phyloP scores from a whole-genome alignment of 352 stramenopile genomes.

The Pythium phragmitis region DNA sequence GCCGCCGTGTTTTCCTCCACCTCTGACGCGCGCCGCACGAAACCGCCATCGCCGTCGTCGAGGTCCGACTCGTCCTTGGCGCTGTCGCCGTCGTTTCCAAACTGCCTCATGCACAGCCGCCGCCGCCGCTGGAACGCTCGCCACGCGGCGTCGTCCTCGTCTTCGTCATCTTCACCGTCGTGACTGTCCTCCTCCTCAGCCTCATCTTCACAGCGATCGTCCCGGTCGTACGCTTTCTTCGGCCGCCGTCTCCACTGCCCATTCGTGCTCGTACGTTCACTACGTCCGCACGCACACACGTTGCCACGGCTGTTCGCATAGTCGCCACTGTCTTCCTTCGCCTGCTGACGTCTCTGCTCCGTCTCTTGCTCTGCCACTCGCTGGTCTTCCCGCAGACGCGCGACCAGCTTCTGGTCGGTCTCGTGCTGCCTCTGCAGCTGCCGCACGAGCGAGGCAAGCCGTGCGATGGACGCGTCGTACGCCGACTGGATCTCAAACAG shows the following conservation, averaged over 20 bases:
- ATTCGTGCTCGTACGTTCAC: not conserved
- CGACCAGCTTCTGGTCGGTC: not conserved
- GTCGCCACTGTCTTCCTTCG: not conserved
- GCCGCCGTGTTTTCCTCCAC: slow-evolving; percentile 54
- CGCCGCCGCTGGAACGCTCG: slow-evolving; percentile 25
- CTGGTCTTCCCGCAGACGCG: slow-evolving; percentile 1
- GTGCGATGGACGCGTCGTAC: slow-evolving; percentile 43
- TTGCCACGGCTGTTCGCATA: not conserved
- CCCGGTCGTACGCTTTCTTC: not conserved
- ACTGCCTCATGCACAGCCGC: not conserved
- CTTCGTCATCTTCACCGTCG: slow-evolving; percentile 29
- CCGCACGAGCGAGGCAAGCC: slow-evolving; percentile 18
- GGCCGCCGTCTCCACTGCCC: not conserved
- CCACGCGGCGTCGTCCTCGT: slow-evolving; percentile 23
- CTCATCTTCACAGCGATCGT: not conserved
- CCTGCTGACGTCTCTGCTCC: not conserved
- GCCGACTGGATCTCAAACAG: slow-evolving; percentile 53
- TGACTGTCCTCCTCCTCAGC: slow-evolving; percentile 16
- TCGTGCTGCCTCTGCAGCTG: slow-evolving; percentile 3
- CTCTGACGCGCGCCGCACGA: slow-evolving; percentile 30
- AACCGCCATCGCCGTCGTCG: not conserved
- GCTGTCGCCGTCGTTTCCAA: slow-evolving; percentile 5
- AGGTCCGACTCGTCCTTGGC: not conserved
- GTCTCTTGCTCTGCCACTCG: not conserved
- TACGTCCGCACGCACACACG: not conserved